Evolutionary conservation across 305 asterid species (phyloP).

Genomic region (Withania somnifera): DNA sequence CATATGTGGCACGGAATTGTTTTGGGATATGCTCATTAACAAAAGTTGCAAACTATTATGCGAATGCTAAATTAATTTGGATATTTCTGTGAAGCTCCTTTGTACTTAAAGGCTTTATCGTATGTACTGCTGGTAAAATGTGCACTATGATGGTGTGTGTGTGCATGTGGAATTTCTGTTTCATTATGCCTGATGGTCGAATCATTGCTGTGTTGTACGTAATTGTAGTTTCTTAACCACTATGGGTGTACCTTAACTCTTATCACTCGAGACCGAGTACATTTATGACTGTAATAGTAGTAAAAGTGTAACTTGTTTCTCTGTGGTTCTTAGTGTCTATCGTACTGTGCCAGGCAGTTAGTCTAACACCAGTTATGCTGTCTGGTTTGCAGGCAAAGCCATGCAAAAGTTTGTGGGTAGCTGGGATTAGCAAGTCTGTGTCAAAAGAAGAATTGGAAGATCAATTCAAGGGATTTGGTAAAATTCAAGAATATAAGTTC

Average conservation of each 20-base stretch:
- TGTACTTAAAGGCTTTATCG: not conserved
- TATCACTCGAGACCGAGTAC: not conserved
- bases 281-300: not conserved
- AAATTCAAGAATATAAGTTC: conserved; percentile 73
- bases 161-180: not conserved
- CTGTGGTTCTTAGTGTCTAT: not conserved
- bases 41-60: not conserved
- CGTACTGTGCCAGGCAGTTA: not conserved
- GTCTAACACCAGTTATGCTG: not conserved
- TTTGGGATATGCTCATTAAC: not conserved
- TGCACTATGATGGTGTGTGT: not conserved
- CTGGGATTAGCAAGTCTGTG: conserved; percentile 70
- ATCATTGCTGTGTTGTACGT: not conserved
- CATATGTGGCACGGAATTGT: not conserved
- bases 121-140: not conserved
- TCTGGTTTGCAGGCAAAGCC: conserved; percentile 77
- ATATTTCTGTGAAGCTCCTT: not conserved
- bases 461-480: conserved; percentile 71
- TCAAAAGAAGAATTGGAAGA: conserved; percentile 79
- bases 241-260: not conserved
- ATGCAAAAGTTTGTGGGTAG: conserved; percentile 90
- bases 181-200: not conserved
- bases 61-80: not conserved
- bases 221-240: not conserved
- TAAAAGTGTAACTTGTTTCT: not conserved